Base-by-base conservation (phyloP, 345 rosid genomes). In the Punica granatum region DNA sequence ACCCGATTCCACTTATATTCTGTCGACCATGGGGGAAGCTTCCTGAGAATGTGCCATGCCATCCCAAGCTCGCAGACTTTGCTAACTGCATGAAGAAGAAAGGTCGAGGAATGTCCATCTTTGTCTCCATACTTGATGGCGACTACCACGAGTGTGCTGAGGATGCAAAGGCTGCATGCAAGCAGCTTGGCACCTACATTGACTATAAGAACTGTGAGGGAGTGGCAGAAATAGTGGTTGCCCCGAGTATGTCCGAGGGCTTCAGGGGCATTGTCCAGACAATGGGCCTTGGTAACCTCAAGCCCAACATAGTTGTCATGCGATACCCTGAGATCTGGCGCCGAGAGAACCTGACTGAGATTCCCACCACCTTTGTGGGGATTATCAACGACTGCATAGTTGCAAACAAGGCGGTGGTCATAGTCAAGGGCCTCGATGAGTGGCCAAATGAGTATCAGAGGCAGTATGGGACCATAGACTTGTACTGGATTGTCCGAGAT, bases 11-110 rank as follows among this genome's bases (percentile, higher is more conserved):
- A 26, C 89, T 95, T 61, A 77, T 95, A 63, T 95, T 95, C 80
- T 95, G 99, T 77, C 88, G 98, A 67, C 99, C 99, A 13, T 95
- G 99, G 99, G 99, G 98, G 60, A 87, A 88, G 83, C 92, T 95
- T 56, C 99, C 99, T 2, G 99, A 92, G 75, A 92, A 95, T 64
- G 98, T 95, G 31, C 97, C 99, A 1, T 95, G 99, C 83, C 99
- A 95, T 73, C 98, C 98, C 25, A 95, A 95, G 71, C 90, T 95
- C 70, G 97, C 97, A 9, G 99, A 95, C 78, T 95, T 95, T 78
- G 97, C 99, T 1, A 95, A 90, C 82, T 95, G 96, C 78, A 90
- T 95, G 99, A 95, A 92, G 88, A 95, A 95, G 76, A 95, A 95
- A 78, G 99, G 98, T 48, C 90, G 98, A 42, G 99, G 99, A 72